Evolutionary conservation across 2,329 filamentous ascomycete genomes (phyloP).

Genomic region (Coniochaeta sp.): DNA sequence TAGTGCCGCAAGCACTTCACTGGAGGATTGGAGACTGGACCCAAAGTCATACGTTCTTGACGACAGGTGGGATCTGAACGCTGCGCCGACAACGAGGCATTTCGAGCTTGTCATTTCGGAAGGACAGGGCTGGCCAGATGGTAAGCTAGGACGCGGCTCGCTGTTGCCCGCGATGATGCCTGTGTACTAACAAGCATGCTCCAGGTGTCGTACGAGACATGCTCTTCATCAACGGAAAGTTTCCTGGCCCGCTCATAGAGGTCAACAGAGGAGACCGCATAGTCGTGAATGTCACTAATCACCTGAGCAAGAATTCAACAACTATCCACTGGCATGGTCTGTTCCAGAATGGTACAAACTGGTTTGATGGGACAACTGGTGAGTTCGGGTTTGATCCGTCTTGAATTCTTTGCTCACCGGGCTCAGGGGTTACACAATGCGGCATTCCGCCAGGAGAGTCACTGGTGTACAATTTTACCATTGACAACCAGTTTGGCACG

Average conservation of each 20-base stretch:
- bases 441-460: slow-evolving; percentile 47
- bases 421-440: slow-evolving; percentile 52
- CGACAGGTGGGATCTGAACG: not conserved
- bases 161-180: too few species aligned
- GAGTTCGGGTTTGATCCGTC: not conserved
- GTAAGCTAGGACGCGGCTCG: not conserved
- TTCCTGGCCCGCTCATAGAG: slow-evolving; percentile 65
- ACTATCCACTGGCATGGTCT: slow-evolving; percentile 62
- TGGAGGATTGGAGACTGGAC: not conserved
- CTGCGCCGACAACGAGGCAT: not conserved
- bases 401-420: not conserved
- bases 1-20: not conserved
- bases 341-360: slow-evolving; percentile 54
- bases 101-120: not conserved
- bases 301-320: slow-evolving; percentile 49
- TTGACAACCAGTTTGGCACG: slow-evolving; percentile 23
- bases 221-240: slow-evolving; percentile 68
- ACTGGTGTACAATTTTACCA: slow-evolving; percentile 25
- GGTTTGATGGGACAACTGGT: slow-evolving; percentile 49
- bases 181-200: too few species aligned
- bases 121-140: not conserved
- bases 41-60: not conserved
- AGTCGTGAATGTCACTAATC: slow-evolving; percentile 54
- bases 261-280: slow-evolving; percentile 66
- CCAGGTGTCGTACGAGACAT: slow-evolving; percentile 44